Base-by-base conservation (phyloP, 805 yeast species). In the Ogataea wickerhamii region DNA sequence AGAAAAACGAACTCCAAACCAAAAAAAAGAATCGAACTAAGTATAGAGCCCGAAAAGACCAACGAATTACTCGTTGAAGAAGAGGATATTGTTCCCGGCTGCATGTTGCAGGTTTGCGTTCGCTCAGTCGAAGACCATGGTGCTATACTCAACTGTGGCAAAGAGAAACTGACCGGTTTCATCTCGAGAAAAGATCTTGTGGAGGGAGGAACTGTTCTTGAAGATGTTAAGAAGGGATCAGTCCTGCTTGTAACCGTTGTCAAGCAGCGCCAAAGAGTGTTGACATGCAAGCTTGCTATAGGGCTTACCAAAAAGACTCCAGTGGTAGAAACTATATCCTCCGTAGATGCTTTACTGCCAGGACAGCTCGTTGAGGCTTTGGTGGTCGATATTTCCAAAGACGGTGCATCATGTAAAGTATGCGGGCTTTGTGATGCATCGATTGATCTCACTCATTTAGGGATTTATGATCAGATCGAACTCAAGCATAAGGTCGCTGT, bases 111-210 rank as follows among this genome's bases (percentile, higher is more conserved):
- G 63, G 89, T 80, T 18, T 70, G 86, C 2, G 78, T 93, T 17
- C 73, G 70, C 44, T 82, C 94, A 32, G 63, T 86, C 18, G 98
- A 93, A 70, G 99, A 93, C 58, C 96, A 87, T 58, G 98, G 98
- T 63, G 74, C 79, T 18, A 76, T 86, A 40, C 63, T 91, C 29
- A 82, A 81, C 49, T 60, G 83, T 27, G 97, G 97, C 23, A 56
- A 71, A 35, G 47, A 49, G 12, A 74, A 70, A 5, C 40, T 73
- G 6, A 65, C 77, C 20, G 96, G 95, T 1, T 89, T 91, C 60
- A 67, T 89, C 33, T 73, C 94, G 2, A 80, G 76, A 47, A 82
- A 81, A 48, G 91, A 82, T 41, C 61, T 83, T 35, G 58, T 60
- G 26, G 53, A 57, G 25, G 67, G 71, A 12, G 65, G 56, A 4